phyloP scores from a whole-genome alignment of 805 yeast species.

The Limtongia smithiae region DNA sequence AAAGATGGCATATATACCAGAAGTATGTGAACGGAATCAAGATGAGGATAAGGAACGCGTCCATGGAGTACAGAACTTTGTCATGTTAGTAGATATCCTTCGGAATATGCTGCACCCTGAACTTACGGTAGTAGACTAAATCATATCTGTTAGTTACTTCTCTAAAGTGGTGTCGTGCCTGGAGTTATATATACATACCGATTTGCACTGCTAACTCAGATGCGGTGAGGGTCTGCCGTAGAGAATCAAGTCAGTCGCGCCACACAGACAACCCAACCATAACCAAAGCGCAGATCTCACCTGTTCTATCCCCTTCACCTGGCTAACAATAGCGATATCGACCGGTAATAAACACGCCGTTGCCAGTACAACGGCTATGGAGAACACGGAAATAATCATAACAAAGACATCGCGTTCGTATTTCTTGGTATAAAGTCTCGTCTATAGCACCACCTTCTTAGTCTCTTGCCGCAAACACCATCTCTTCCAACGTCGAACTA shows the following conservation, averaged over 20 bases:
- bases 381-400: slow-evolving; percentile 26
- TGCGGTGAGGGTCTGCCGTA: not conserved
- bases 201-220: slow-evolving; percentile 11
- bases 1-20: slow-evolving; percentile 17
- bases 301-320: slow-evolving; percentile 15
- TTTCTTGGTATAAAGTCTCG: slow-evolving; percentile 24
- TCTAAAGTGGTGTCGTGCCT: not conserved
- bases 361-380: slow-evolving; percentile 28
- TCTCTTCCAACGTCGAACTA: too few species aligned
- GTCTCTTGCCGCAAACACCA: too few species aligned
- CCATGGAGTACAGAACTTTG: slow-evolving; percentile 28
- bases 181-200: not conserved
- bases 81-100: not conserved
- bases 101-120: not conserved
- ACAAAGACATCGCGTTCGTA: slow-evolving; percentile 30
- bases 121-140: slow-evolving; percentile 22
- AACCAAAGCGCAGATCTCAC: too few species aligned
- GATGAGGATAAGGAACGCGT: slow-evolving; percentile 27
- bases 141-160: not conserved
- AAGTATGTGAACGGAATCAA: slow-evolving; percentile 32
- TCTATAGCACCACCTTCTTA: too few species aligned
- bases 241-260: too few species aligned
- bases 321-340: slow-evolving; percentile 30
- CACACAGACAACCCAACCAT: too few species aligned
- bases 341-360: slow-evolving; percentile 30